These are phyloP conservation scores for Circinella umbellata DNA, from an alignment of 371 early-diverging fungal species.

Conservation along the genomic window DNA sequence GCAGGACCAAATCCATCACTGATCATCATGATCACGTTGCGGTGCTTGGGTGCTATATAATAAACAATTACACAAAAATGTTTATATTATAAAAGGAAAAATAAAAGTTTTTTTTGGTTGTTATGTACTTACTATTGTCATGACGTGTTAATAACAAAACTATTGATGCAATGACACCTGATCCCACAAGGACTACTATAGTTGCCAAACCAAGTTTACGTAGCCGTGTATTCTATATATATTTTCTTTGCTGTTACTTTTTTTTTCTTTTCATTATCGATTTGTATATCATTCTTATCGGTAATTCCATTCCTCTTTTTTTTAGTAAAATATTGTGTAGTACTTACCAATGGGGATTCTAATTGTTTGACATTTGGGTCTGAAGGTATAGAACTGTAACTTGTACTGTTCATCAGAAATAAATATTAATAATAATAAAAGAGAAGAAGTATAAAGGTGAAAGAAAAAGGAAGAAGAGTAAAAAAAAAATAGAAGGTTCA, in stretches of 20 bases:
- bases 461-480: background rate
- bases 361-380: background rate
- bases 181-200: background rate
- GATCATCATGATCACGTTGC: slow-evolving; percentile 91
- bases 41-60: slow-evolving; percentile 10
- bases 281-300: too few species aligned
- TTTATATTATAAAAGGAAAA: background rate
- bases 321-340: too few species aligned
- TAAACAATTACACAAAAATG: too few species aligned
- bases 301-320: too few species aligned
- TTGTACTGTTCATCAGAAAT: background rate
- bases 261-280: too few species aligned
- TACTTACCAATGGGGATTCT: too few species aligned
- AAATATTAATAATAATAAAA: background rate
- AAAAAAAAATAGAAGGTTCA: background rate
- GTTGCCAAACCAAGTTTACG: background rate
- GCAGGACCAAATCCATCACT: slow-evolving; percentile 97
- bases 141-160: slow-evolving; percentile 4
- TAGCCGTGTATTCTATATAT: background rate
- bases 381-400: background rate
- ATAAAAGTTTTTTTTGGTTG: background rate
- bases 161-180: slow-evolving; percentile 1
- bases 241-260: too few species aligned
- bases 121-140: background rate
- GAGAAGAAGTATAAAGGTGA: background rate